Base-by-base conservation (phyloP, 805 yeast genomes). In the Hermanozyma aechmeae region DNA sequence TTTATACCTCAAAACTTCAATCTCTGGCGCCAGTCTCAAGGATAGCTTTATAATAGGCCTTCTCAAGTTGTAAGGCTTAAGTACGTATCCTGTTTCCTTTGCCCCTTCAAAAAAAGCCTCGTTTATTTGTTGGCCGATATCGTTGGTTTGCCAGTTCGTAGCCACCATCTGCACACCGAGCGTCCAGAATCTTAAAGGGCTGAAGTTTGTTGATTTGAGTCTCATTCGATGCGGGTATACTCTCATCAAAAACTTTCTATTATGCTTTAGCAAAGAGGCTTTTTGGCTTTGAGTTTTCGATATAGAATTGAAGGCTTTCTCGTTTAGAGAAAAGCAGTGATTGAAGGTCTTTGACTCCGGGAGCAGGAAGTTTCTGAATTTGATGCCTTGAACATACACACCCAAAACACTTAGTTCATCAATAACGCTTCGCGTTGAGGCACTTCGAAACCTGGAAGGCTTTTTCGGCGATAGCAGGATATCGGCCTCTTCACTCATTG, bases 161-260 rank as follows among this genome's bases (percentile, higher is more conserved):
- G 98, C 97, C 4, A 83, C 97, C 85, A 92, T 73, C 48, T 92
- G 98, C 8, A 71, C 79, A 1, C 99, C 99, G 26, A 69, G 60
- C 28, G 65, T 65, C 98, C 99, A 92, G 46, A 73, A 85, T 1
- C 53, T 51, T 2, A 83, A 53, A 0, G 98, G 97, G 25, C 69
- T 70, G 47, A 84, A 87, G 46, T 92, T 92, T 3, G 82, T 67
- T 1, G 96, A 85, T 29, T 65, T 77, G 38, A 82, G 67, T 23
- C 96, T 58, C 32, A 76, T 69, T 6, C 76, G 76, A 1, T 93
- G 77, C 0, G 99, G 99, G 47, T 92, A 92, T 0, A 86, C 72
- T 29, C 99, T 65, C 79, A 84, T 77, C 30, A 89, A 48, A 45
- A 66, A 83, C 28, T 65, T 63, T 35, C 76, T 56, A 50, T 92